These are phyloP conservation scores for Phytopythium delawarense DNA, from an alignment of 352 stramenopile genomes.

Conservation along the genomic window DNA sequence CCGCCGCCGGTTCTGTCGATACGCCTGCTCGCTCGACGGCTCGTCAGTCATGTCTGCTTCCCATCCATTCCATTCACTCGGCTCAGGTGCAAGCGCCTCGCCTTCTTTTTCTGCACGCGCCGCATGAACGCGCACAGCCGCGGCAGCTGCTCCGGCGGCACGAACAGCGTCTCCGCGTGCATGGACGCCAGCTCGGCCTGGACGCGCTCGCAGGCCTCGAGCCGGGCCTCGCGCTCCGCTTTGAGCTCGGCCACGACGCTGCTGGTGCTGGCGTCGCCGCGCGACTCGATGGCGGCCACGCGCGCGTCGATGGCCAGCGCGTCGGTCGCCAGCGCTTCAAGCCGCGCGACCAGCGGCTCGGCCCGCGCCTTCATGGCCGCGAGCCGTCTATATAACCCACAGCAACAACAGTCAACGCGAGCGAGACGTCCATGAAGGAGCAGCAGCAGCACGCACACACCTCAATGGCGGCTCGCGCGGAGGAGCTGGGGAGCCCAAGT, in stretches of 20 bases:
- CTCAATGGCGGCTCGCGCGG: constrained; percentile 2
- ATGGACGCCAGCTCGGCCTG: constrained; percentile 3
- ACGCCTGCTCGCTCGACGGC: background rate
- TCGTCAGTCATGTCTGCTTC: background rate
- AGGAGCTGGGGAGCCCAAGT: background rate
- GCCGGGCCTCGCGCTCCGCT: background rate
- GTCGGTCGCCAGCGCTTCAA: background rate
- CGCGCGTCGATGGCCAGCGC: constrained; percentile 3
- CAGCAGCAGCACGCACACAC: background rate
- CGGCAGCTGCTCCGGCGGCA: constrained; percentile 3
- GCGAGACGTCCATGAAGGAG: no score
- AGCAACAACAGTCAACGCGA: background rate
- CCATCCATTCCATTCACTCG: background rate
- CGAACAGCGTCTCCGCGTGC: constrained; percentile 6
- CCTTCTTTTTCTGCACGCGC: constrained; percentile 8
- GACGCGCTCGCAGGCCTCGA: constrained; percentile 1
- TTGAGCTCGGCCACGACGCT: background rate
- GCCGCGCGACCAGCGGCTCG: background rate
- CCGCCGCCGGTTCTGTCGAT: background rate
- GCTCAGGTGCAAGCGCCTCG: background rate
- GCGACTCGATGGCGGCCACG: background rate
- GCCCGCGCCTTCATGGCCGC: background rate
- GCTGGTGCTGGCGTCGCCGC: background rate
- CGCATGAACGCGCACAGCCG: constrained; percentile 2
- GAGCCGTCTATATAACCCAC: background rate